Conservation (phyloP, 257 asterid genomes). For the Solanum megistacrolobum region DNA sequence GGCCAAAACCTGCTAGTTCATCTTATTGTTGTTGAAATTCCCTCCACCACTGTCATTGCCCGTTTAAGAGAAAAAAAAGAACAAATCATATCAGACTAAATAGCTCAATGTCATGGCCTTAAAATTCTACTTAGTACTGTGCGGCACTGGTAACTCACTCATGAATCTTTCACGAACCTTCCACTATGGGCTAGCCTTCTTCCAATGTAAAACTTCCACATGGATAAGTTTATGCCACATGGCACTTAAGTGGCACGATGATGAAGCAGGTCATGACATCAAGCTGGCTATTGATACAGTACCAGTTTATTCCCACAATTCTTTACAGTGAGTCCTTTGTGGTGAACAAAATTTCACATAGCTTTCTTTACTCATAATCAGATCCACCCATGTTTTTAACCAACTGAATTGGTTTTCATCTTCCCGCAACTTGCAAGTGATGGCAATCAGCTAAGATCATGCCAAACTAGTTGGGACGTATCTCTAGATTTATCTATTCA, state of each 20-base stretch:
- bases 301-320: background rate
- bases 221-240: no score
- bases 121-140: no score
- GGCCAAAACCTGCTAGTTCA: background rate
- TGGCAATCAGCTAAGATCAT: background rate
- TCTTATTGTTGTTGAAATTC: background rate
- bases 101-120: background rate
- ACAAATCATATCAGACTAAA: background rate
- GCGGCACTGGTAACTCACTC: no score
- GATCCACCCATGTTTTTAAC: background rate
- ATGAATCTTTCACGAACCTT: no score
- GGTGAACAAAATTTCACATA: background rate
- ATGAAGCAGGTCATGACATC: no score
- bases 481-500: background rate
- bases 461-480: background rate
- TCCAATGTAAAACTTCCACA: no score
- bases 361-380: background rate
- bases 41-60: background rate
- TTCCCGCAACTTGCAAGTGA: background rate
- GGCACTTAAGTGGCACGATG: no score
- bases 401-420: background rate
- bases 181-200: no score
- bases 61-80: background rate
- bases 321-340: background rate
- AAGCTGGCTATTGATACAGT: background rate